A percentile compares a stretch with the other conserved stretches of the same genome.
Conservation (phyloP, 768 basidiomycete genomes). For the Hydnomerulius pinastri region DNA sequence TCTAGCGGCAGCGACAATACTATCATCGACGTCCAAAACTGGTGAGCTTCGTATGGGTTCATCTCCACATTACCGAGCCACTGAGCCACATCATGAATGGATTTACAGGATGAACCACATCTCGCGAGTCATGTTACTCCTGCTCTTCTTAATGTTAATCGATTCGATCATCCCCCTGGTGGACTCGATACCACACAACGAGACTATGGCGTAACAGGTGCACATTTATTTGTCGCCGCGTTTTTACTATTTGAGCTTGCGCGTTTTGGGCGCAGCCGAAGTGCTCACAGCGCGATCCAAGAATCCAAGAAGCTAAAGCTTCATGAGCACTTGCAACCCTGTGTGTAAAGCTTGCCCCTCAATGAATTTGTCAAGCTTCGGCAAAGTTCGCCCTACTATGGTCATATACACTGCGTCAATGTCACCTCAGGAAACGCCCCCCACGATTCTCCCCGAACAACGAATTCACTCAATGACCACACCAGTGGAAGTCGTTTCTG, state of each 20-base stretch:
- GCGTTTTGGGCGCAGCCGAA: too few relatives aligned
- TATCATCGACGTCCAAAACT: slow-evolving; percentile 36
- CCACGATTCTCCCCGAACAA: background rate
- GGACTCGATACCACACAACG: slow-evolving; percentile 55
- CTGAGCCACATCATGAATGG: background rate
- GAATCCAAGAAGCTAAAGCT: too few relatives aligned
- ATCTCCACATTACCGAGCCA: background rate
- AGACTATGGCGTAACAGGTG: too few relatives aligned
- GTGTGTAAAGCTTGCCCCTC: too few relatives aligned
- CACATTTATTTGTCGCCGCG: too few relatives aligned
- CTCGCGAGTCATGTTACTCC: slow-evolving; percentile 15
- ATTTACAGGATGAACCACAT: slow-evolving; percentile 28
- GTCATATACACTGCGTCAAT: too few relatives aligned
- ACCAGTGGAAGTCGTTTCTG: background rate
- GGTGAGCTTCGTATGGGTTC: slow-evolving; percentile 10
- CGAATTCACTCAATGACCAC: background rate
- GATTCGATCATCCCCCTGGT: background rate
- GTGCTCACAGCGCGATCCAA: too few relatives aligned
- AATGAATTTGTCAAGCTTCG: too few relatives aligned
- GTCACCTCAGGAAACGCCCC: background rate
- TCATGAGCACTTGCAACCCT: too few relatives aligned
- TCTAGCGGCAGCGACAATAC: slow-evolving; percentile 10
- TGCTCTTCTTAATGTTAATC: background rate
- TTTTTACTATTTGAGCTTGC: too few relatives aligned
- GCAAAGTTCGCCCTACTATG: too few relatives aligned